These are phyloP conservation scores for Arthrobotrys entomopaga DNA, from an alignment of 2,329 filamentous ascomycete genomes.

Conservation along the genomic window DNA sequence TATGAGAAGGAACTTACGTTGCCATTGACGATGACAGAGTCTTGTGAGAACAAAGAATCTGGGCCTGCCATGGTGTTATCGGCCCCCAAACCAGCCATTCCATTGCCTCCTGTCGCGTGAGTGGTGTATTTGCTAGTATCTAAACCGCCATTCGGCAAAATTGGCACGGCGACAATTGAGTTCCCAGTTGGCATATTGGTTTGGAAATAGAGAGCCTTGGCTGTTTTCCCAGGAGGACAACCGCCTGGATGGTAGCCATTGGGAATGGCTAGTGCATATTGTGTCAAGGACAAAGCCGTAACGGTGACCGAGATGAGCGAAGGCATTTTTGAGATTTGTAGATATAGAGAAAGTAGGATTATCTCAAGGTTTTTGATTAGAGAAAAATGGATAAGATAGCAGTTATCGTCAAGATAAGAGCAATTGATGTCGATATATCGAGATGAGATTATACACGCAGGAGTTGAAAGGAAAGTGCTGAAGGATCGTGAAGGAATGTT, in stretches of 20 bases:
- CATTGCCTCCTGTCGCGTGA: constrained; percentile 65
- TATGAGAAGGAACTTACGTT: constrained; percentile 38
- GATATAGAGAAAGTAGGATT: not conserved
- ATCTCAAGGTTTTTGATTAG: not conserved
- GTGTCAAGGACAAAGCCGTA: constrained; percentile 28
- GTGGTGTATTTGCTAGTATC: constrained; percentile 62
- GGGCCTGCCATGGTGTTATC: constrained; percentile 63
- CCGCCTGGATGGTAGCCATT: constrained; percentile 18
- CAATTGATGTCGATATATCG: not conserved
- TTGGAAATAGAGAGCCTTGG: constrained; percentile 69
- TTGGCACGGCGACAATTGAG: constrained; percentile 66
- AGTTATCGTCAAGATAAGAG: constrained; percentile 3
- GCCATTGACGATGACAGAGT: constrained; percentile 55
- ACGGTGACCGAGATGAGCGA: constrained; percentile 24
- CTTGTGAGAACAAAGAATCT: constrained; percentile 67
- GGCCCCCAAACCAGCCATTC: constrained; percentile 63
- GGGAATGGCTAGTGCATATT: constrained; percentile 30
- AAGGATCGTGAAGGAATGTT: not conserved
- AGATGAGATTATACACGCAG: not conserved
- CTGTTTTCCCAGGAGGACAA: constrained; percentile 43
- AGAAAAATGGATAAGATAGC: constrained; percentile 3
- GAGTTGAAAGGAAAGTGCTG: not conserved
- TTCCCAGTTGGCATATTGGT: constrained; percentile 67
- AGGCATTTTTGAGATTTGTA: constrained; percentile 36
- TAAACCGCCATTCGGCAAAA: constrained; percentile 66